Conservation (phyloP, 208 protist genomes). For the Leishmania tropica region DNA sequence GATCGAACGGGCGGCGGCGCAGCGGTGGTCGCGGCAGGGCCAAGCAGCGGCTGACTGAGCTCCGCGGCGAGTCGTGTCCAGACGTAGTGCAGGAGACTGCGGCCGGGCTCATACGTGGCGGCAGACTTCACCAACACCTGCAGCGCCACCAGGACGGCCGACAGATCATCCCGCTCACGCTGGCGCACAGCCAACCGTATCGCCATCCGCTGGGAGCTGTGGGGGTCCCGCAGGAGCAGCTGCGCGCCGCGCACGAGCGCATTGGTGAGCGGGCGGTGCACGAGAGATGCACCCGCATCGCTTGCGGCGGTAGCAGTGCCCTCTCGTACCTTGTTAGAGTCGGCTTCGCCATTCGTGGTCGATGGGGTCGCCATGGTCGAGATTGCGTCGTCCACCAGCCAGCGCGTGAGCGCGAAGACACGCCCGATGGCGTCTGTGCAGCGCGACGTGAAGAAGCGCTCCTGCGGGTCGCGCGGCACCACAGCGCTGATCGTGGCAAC, state of each 20-base stretch:
- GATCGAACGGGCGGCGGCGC: too few relatives aligned
- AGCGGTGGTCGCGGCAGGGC: neutral
- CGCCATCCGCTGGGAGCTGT: conserved; percentile 34
- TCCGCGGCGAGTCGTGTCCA: conserved; percentile 35
- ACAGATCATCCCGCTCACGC: conserved; percentile 48
- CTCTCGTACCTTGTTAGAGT: neutral
- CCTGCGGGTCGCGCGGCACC: conserved; percentile 38
- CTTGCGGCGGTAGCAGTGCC: neutral
- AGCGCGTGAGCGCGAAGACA: conserved; percentile 9
- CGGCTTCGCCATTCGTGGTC: neutral
- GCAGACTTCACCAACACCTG: conserved; percentile 20
- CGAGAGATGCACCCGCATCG: neutral
- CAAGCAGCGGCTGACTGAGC: conserved; percentile 22
- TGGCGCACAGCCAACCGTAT: conserved; percentile 47
- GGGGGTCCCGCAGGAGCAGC: conserved; percentile 30
- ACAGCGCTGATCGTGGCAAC: conserved; percentile 40
- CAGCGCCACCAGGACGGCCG: conserved; percentile 33
- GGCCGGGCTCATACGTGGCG: conserved; percentile 23
- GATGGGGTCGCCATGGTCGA: neutral
- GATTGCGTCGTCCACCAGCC: conserved; percentile 12
- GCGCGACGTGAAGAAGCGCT: conserved; percentile 48
- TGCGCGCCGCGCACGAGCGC: conserved; percentile 33
- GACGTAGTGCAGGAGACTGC: conserved; percentile 33
- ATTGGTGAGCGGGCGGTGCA: conserved; percentile 20
- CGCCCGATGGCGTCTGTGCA: conserved; percentile 22